These are phyloP conservation scores for Puccinia hordei DNA, from an alignment of 1,284 basidiomycete genomes.

Conservation along the genomic window DNA sequence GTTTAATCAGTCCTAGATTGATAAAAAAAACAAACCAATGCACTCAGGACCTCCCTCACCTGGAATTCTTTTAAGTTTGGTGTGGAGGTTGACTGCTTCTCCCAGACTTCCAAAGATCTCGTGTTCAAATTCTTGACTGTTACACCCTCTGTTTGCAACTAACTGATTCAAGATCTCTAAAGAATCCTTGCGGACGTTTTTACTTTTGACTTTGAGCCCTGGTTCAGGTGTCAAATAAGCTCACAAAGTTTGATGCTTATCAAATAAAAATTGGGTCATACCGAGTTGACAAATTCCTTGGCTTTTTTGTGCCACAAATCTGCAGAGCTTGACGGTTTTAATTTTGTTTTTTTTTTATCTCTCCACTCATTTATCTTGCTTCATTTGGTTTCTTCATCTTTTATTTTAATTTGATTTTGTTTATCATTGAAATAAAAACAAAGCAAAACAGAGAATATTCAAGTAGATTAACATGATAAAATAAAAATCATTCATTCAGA, in stretches of 20 bases:
- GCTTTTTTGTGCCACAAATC: background rate
- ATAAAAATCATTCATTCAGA: no score
- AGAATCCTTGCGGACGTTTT: background rate
- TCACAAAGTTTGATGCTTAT: background rate
- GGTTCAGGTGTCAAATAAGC: conserved; percentile 7
- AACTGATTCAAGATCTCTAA: conserved; percentile 20
- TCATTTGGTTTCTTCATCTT: no score
- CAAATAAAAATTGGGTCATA: conserved; percentile 7
- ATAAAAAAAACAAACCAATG: background rate
- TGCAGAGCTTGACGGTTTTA: background rate
- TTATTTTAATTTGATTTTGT: no score
- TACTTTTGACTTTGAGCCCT: background rate
- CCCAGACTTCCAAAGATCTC: conserved; percentile 41
- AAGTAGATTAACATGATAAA: no score
- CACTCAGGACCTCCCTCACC: background rate
- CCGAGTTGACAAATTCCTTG: conserved; percentile 9
- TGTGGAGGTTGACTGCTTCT: conserved; percentile 16
- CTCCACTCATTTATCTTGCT: no score
- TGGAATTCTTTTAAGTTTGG: conserved; percentile 29
- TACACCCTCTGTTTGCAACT: conserved; percentile 12
- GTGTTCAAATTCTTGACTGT: conserved; percentile 16
- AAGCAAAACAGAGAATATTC: no score
- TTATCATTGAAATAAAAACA: no score
- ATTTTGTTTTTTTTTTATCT: no score
- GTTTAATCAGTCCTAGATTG: background rate